Conservation (phyloP, 768 basidiomycete genomes). For the Russula earlei region DNA sequence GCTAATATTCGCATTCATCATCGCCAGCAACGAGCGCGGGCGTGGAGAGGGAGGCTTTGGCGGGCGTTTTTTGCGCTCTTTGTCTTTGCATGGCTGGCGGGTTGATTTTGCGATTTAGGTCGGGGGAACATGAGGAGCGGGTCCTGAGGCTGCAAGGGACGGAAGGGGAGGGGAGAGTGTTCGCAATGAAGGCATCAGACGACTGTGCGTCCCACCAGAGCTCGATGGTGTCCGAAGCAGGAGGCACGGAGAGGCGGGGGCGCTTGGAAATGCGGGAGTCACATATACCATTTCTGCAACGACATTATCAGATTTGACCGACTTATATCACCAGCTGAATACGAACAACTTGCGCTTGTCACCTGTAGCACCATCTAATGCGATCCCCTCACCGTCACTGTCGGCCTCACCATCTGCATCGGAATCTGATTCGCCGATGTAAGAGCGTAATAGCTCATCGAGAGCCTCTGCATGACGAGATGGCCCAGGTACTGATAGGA, state of each 20-base stretch:
- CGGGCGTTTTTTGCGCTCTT: conserved; percentile 29
- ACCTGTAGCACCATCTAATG: conserved; percentile 33
- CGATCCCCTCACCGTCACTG: conserved; percentile 25
- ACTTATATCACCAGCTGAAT: background rate
- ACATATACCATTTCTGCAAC: conserved; percentile 23
- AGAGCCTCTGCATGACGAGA: conserved; percentile 2
- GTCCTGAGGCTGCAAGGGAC: conserved; percentile 17
- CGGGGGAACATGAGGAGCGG: conserved; percentile 21
- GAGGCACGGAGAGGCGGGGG: conserved; percentile 34
- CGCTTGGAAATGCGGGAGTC: conserved; percentile 55
- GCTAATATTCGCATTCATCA: conserved; percentile 72
- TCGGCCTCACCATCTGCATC: conserved; percentile 23
- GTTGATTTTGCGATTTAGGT: conserved; percentile 12
- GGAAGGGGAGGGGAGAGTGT: conserved; percentile 19
- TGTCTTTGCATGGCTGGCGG: conserved; percentile 20
- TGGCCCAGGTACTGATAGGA: conserved; percentile 14
- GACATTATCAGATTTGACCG: background rate
- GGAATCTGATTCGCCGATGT: conserved; percentile 16
- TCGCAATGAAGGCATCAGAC: conserved; percentile 16
- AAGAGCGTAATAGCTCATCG: conserved; percentile 2
- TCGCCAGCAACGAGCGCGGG: conserved; percentile 40
- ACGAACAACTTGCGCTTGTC: conserved; percentile 55
- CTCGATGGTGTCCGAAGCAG: conserved; percentile 10
- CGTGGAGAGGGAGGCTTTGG: conserved; percentile 23
- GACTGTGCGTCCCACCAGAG: conserved; percentile 21